Conservation (phyloP, 257 asterid genomes). For the Solanum piurae region DNA sequence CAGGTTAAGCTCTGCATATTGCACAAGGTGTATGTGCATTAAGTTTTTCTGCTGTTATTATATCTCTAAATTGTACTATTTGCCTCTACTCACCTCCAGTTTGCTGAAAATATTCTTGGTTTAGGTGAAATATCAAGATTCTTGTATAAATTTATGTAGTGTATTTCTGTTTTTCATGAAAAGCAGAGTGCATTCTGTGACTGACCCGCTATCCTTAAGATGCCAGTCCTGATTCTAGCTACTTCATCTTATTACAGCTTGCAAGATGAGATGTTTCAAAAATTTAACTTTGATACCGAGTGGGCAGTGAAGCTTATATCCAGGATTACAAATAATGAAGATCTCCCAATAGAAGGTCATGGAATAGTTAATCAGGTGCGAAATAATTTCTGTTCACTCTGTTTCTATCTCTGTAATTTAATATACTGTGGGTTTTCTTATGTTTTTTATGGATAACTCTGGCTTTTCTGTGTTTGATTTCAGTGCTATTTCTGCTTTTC, state of each 20-base stretch:
- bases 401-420: neutral
- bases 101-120: neutral
- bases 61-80: neutral
- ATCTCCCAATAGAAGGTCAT: conserved; percentile 83
- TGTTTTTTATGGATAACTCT: neutral
- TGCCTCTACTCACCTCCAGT: neutral
- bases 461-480: neutral
- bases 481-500: neutral
- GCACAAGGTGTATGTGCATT: neutral
- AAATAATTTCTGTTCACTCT: neutral
- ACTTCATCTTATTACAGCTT: conserved; percentile 40
- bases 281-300: conserved; percentile 90
- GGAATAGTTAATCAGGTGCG: conserved; percentile 80
- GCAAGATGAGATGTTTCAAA: conserved; percentile 97
- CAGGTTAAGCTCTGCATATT: neutral
- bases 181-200: neutral
- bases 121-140: neutral
- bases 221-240: neutral
- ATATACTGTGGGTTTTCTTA: neutral
- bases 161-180: neutral
- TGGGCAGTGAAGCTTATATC: conserved; percentile 95
- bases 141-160: neutral
- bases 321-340: conserved; percentile 80
- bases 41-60: neutral
- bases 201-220: neutral